Evolutionary conservation across 2,329 filamentous ascomycete species (phyloP), one percentile per base, ranked within the genome.

Genomic region (Didymella lethalis): DNA sequence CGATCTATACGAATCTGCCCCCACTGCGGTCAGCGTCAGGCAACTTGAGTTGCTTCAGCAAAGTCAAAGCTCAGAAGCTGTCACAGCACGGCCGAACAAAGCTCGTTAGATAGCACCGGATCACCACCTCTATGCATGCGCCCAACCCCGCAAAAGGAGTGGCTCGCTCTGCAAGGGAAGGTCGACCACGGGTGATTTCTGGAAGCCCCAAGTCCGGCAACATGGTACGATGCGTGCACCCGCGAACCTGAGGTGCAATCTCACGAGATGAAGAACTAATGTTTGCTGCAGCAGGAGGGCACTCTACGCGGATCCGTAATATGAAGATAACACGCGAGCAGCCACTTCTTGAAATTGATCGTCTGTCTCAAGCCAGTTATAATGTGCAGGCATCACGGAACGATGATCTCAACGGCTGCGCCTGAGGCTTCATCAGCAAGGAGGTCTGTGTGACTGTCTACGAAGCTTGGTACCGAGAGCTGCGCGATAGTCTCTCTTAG

Each of bases 141-240:
- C 66, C 61, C 47, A 69, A 71, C 69, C 73, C 72, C 72, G 70
- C 72, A 74, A 68, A 66, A 66, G 64, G 63, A 55, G 62, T 66
- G 57, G 54, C 51, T 67, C 55, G 52, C 40, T 50, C 62, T 63
- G 64, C 70, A 70, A 71, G 70, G 69, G 66, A 68, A 67, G 62
- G 63, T 62, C 61, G 31, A 65, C 64, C 59, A 65, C 61, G 64
- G 68, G 55, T 64, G 63, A 51, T 66, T 69, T 70, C 66, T 68
- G 51, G 50, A 59, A 59, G 56, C 50, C 47, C 47, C 50, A 50
- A 25, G 46, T 50, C 54, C 50, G 51, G 56, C 56, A 54, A 54
- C 40, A 50, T 59, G 46, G 40, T 25, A 45, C 41, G 26, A 57
- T 57, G 59, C 57, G 57, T 64, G 63, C 52, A 52, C 50, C 50